Base-by-base conservation (phyloP, 805 yeast species). In the Maudiozyma turicensis region DNA sequence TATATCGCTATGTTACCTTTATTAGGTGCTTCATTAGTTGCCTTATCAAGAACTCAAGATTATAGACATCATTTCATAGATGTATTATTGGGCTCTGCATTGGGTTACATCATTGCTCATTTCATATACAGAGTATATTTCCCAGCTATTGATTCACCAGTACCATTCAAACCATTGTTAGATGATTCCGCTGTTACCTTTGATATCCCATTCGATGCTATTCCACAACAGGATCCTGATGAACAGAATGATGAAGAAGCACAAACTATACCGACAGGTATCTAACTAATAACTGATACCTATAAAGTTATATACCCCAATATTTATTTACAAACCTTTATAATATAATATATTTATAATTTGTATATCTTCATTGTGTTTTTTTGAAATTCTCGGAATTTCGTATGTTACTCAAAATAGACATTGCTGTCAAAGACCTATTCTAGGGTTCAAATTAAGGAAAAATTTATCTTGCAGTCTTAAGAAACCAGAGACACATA, bases 11-110 rank as follows among this genome's bases (percentile, higher is more conserved):
- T 69, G 8, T 48, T 74, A n/a, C 93, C 93, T 2, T 60, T 76
- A 0, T 57, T 87, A 5, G 74, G 84, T 6, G 96, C 98, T 0
- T 60, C 76, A 0, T 73, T 82, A 54, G 81, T 91, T 56, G 98
- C 97, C 0, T 66, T 86, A 43, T 80, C 93, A 39, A 76, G 99
- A 58, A 86, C 96, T 0, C 84, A 85, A 58, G 99, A 91, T 67
- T 90, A 90, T 67, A 76, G 97, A 63, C 99, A 91, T 61, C 98
- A 91, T 67, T 88, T 86, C 61, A 71, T 86, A 14, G 99, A 91
- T 65, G 84, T 93, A 1, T 57, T 84, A 1, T 59, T 83, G 13
- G 99, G 99, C 3, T 72, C 84, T 31, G 14, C 72, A 1, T 60
- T 91, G 3, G 99, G 99, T 1, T 53, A 68, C 5, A 50, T 70